Percentiles rank a stretch among this genome's conserved stretches.
phyloP scores from a whole-genome alignment of 148 eudicot species.

The Vaccinium darrowii region DNA sequence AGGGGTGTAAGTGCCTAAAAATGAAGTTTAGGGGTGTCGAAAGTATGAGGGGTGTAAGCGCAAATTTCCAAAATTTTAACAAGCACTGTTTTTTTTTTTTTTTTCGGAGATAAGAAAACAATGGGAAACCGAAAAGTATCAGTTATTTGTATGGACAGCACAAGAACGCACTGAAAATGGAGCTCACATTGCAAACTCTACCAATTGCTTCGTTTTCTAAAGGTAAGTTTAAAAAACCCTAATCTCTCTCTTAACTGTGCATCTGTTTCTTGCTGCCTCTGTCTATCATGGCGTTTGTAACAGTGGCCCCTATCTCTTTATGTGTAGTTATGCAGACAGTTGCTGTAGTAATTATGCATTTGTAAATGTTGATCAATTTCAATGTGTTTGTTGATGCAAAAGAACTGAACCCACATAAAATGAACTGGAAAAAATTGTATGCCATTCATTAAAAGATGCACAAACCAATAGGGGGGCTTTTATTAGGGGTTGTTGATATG shows the following conservation, averaged over 20 bases:
- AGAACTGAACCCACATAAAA: background rate
- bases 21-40: too few species aligned
- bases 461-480: background rate
- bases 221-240: constrained; percentile 11
- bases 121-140: background rate
- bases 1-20: too few species aligned
- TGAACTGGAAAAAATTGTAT: background rate
- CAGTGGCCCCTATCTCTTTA: background rate
- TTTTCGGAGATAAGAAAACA: background rate
- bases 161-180: constrained; percentile 19
- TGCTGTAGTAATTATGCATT: background rate
- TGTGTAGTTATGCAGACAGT: background rate
- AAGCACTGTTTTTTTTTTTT: too few species aligned
- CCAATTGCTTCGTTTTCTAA: constrained; percentile 15
- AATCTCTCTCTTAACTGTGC: background rate
- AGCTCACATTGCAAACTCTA: constrained; percentile 17
- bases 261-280: background rate
- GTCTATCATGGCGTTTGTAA: background rate
- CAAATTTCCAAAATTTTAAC: too few species aligned
- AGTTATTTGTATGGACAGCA: background rate
- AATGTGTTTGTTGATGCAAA: background rate
- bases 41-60: too few species aligned
- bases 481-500: background rate
- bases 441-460: background rate
- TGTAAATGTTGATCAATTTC: background rate